These are phyloP conservation scores for Cladorrhinum sp. DNA, from an alignment of 2,329 filamentous ascomycete genomes.

Conservation along the genomic window DNA sequence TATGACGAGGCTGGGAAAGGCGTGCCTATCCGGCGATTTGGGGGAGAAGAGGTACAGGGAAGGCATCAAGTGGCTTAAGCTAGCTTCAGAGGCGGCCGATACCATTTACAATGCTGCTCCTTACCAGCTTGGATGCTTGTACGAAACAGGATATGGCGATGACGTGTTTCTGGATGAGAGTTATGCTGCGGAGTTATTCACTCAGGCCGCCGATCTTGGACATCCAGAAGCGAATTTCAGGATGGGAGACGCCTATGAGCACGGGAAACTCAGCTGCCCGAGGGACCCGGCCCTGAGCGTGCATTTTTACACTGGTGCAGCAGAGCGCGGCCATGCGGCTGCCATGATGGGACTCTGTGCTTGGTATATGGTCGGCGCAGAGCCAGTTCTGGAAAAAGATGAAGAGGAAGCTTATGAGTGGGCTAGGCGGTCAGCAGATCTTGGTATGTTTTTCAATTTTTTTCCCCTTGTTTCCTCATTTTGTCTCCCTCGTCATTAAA, in stretches of 20 bases:
- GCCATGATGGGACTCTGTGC: conserved; percentile 99
- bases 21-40: conserved; percentile 85
- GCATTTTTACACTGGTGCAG: conserved; percentile 94
- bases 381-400: conserved; percentile 88
- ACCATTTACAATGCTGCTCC: conserved; percentile 88
- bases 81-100: conserved; percentile 86
- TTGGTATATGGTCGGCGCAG: conserved; percentile 96
- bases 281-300: conserved; percentile 89
- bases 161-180: conserved; percentile 88
- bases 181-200: conserved; percentile 92
- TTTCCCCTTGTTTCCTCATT: neutral
- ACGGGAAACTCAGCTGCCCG: conserved; percentile 82
- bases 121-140: conserved; percentile 83
- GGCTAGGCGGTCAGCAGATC: conserved; percentile 81
- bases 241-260: conserved; percentile 96
- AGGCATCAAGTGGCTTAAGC: conserved; percentile 93
- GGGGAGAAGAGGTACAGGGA: conserved; percentile 85
- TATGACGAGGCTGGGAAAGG: conserved; percentile 86
- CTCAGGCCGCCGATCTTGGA: conserved; percentile 87
- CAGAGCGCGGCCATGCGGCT: conserved; percentile 74
- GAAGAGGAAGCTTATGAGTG: conserved; percentile 96
- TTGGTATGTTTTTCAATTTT: conserved; percentile 58
- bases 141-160: conserved; percentile 89
- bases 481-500: neutral
- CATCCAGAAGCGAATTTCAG: conserved; percentile 82